Conservation (phyloP, 2,329 filamentous ascomycete genomes). For the Cladosporium cucumerinum region DNA sequence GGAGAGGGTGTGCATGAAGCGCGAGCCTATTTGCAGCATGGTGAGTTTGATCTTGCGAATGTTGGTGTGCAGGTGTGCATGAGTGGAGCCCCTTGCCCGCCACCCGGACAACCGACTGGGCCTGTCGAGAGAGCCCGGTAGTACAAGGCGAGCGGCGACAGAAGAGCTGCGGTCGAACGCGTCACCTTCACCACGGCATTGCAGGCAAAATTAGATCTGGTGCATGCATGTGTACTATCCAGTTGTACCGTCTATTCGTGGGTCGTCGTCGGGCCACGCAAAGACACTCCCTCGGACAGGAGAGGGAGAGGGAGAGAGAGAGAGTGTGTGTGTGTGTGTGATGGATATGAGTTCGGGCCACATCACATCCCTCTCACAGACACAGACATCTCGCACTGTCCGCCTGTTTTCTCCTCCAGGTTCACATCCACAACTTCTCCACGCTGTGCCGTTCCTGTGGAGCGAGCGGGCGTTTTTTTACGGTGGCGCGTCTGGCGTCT, state of each 20-base stretch:
- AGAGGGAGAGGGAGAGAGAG: background rate
- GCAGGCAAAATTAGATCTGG: background rate
- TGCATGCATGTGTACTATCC: background rate
- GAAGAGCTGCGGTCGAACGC: slow-evolving; percentile 5
- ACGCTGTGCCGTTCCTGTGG: background rate
- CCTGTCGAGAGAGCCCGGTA: background rate
- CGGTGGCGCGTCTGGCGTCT: slow-evolving; percentile 1
- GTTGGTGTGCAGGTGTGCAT: background rate
- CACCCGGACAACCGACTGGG: slow-evolving; percentile 4
- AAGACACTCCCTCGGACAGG: background rate
- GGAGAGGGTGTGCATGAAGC: background rate
- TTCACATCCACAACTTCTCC: slow-evolving; percentile 1
- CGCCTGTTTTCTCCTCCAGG: background rate
- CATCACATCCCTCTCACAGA: background rate
- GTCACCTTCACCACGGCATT: background rate
- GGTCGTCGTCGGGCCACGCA: background rate
- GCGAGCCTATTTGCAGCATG: background rate
- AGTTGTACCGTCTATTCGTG: background rate
- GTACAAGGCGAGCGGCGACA: slow-evolving; percentile 1
- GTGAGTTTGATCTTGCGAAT: background rate
- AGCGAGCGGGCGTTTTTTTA: background rate
- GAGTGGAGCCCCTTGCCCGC: background rate
- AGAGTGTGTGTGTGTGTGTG: background rate
- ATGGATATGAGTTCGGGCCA: background rate
- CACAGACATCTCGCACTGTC: background rate